A percentile compares a stretch with the other conserved stretches of the same genome.
These are phyloP conservation scores for Nitzschia palea DNA, from an alignment of 108 stramenopile genomes.

Conservation along the genomic window DNA sequence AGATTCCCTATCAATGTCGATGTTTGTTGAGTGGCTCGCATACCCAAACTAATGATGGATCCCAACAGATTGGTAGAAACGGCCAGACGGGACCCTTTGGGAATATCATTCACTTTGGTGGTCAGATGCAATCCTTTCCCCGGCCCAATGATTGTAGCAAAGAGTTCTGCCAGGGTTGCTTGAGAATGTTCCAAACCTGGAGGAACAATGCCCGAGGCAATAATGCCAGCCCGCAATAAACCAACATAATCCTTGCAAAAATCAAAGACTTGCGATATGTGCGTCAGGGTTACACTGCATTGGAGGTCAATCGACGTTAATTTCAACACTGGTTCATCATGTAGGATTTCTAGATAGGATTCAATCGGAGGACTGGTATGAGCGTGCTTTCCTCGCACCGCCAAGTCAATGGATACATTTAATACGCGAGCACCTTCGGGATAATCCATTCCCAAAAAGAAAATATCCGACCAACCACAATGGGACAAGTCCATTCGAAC, in stretches of 20 bases:
- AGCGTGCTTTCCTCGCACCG: constrained; percentile 30
- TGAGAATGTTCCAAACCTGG: constrained; percentile 40
- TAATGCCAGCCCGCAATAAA: constrained; percentile 54
- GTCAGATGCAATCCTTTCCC: constrained; percentile 45
- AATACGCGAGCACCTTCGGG: constrained; percentile 64
- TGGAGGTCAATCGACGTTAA: constrained; percentile 55
- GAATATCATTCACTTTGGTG: constrained; percentile 59
- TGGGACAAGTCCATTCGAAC: constrained; percentile 69
- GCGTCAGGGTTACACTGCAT: constrained; percentile 43
- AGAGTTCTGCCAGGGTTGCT: constrained; percentile 30
- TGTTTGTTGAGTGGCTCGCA: constrained; percentile 59
- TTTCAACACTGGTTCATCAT: constrained; percentile 26
- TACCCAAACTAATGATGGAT: constrained; percentile 59
- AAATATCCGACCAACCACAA: constrained; percentile 69
- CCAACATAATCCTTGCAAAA: constrained; percentile 58
- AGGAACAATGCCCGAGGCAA: constrained; percentile 61
- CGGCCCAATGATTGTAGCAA: constrained; percentile 35
- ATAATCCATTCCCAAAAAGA: constrained; percentile 69
- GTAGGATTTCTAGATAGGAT: constrained; percentile 41
- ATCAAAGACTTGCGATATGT: constrained; percentile 59
- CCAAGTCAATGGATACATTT: constrained; percentile 56
- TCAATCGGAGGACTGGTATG: constrained; percentile 58
- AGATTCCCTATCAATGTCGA: constrained; percentile 33
- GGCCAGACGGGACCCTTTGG: constrained; percentile 61
- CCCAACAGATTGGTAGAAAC: constrained; percentile 63